Evolutionary conservation across 352 stramenopile genomes (phyloP).

Genomic region (Aphanomyces invadans): DNA sequence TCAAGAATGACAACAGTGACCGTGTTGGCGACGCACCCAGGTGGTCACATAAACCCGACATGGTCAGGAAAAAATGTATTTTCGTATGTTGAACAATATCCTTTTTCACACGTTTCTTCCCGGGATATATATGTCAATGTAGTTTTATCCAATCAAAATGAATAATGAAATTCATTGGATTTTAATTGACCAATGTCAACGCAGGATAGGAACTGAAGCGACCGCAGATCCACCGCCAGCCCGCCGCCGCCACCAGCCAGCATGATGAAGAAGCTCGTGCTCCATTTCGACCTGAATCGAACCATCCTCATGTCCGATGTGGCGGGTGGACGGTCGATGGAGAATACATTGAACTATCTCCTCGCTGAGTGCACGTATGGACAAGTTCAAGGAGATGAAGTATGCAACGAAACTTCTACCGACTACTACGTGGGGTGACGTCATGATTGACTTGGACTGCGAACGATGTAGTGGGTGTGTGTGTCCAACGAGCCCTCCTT

Average conservation of each 20-base stretch:
- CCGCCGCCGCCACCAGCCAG: neutral
- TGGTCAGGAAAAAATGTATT: too few relatives aligned
- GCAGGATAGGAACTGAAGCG: neutral
- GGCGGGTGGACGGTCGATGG: slow-evolving; percentile 77
- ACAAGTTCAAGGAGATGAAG: slow-evolving; percentile 36
- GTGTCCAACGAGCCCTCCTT: slow-evolving; percentile 50
- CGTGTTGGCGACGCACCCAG: too few relatives aligned
- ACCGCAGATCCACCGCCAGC: neutral
- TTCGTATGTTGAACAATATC: too few relatives aligned
- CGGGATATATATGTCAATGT: too few relatives aligned
- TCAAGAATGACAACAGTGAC: too few relatives aligned
- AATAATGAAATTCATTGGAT: too few relatives aligned
- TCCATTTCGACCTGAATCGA: slow-evolving; percentile 86
- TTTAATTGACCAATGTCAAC: neutral
- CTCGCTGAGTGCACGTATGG: slow-evolving; percentile 76
- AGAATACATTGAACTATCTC: slow-evolving; percentile 83
- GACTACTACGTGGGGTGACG: too few relatives aligned
- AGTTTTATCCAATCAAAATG: too few relatives aligned
- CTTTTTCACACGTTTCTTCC: too few relatives aligned
- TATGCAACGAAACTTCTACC: slow-evolving; percentile 9
- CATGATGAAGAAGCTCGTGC: slow-evolving; percentile 38
- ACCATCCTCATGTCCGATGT: slow-evolving; percentile 86
- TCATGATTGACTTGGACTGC: neutral
- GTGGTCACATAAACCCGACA: too few relatives aligned
- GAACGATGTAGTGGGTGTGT: slow-evolving; percentile 40